Conservation (phyloP, 495 filamentous ascomycete genomes). For the Clohesyomyces aquaticus region DNA sequence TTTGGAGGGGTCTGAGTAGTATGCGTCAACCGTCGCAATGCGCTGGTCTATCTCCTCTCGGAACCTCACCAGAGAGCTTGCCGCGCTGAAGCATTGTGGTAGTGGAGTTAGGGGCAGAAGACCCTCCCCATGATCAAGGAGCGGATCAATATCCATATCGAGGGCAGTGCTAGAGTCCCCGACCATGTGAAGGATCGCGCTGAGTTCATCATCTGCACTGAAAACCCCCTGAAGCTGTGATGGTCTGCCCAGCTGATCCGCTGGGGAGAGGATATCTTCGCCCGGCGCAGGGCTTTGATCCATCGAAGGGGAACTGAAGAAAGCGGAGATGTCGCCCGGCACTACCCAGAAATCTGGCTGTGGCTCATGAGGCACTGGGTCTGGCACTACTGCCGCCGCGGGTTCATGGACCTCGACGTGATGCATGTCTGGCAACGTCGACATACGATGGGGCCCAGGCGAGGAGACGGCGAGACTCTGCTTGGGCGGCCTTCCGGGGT, state of each 20-base stretch:
- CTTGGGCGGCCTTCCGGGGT: neutral
- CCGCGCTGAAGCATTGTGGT: conserved; percentile 2
- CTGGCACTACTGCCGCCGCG: neutral
- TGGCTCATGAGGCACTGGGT: neutral
- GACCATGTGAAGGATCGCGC: neutral
- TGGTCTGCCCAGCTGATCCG: neutral
- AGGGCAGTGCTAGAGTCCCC: conserved; percentile 1
- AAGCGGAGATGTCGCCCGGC: neutral
- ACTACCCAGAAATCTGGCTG: conserved; percentile 2
- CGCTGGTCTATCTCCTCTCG: conserved; percentile 1
- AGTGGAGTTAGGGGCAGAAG: conserved; percentile 1
- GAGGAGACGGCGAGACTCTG: neutral
- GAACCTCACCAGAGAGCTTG: conserved; percentile 2
- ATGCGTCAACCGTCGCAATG: conserved; percentile 2
- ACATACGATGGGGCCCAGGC: neutral
- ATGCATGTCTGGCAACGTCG: conserved; percentile 1
- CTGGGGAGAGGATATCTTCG: neutral
- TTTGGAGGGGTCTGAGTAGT: neutral
- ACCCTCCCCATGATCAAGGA: conserved; percentile 1
- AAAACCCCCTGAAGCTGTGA: neutral
- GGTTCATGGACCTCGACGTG: neutral
- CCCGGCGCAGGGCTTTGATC: neutral
- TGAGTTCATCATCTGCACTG: conserved; percentile 2
- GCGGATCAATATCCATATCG: neutral
- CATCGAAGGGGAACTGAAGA: neutral